phyloP scores from a whole-genome alignment of 2,329 filamentous ascomycete species.

The Daldinia sp. region DNA sequence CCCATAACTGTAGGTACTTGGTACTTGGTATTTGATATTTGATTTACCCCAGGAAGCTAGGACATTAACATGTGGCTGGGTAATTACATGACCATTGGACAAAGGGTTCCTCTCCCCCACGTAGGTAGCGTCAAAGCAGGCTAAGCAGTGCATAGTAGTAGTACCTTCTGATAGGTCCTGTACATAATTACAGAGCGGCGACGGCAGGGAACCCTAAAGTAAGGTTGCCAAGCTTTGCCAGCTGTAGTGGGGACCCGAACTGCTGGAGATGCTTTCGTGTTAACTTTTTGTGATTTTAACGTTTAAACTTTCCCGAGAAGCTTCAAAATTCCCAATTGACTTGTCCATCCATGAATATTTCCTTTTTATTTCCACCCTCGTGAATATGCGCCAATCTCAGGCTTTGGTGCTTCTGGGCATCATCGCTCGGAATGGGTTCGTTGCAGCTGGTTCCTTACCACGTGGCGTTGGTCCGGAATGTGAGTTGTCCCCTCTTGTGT shows the following conservation, averaged over 20 bases:
- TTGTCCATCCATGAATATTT: conserved; percentile 20
- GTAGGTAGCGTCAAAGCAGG: neutral
- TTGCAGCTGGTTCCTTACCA: conserved; percentile 74
- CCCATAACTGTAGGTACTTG: neutral
- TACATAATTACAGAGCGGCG: too few species aligned
- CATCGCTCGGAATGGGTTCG: conserved; percentile 56
- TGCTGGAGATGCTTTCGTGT: conserved; percentile 34
- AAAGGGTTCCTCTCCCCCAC: neutral
- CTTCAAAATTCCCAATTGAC: conserved; percentile 11
- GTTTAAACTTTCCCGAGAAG: neutral
- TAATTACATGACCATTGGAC: neutral
- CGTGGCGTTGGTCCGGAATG: conserved; percentile 91
- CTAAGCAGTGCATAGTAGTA: too few species aligned
- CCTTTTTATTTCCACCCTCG: conserved; percentile 1
- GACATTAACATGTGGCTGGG: neutral
- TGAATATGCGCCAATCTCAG: conserved; percentile 59
- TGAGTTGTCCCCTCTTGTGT: conserved; percentile 58
- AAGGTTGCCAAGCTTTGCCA: conserved; percentile 20
- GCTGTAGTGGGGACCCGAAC: conserved; percentile 20
- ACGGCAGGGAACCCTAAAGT: neutral
- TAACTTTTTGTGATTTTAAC: conserved; percentile 19
- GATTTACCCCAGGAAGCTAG: neutral
- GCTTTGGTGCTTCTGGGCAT: conserved; percentile 61
- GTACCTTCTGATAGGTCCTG: too few species aligned
- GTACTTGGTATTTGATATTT: neutral